These are phyloP conservation scores for Colletotrichum liriopes DNA, from an alignment of 2,329 filamentous ascomycete species.

Conservation along the genomic window DNA sequence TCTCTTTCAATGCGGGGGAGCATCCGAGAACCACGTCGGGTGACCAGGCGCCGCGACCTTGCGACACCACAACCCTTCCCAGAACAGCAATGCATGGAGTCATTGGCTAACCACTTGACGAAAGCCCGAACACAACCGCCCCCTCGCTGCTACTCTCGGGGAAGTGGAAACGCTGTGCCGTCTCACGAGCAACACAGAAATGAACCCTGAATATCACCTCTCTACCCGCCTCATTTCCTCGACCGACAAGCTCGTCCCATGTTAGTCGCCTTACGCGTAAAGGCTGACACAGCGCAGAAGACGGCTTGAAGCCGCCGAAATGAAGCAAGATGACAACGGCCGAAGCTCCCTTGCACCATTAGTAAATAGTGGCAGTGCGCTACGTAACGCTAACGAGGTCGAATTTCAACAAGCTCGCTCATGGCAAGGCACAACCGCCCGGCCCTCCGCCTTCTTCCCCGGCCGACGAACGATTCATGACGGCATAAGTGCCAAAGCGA, in stretches of 20 bases:
- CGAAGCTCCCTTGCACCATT: not conserved
- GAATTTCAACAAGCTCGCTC: slow-evolving; percentile 14
- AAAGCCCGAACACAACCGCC: slow-evolving; percentile 26
- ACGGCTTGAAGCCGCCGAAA: not conserved
- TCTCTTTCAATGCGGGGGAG: slow-evolving; percentile 40
- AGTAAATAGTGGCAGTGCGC: slow-evolving; percentile 27
- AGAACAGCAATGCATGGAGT: slow-evolving; percentile 5
- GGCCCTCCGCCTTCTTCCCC: slow-evolving; percentile 21
- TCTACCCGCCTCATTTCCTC: slow-evolving; percentile 18
- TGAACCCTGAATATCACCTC: not conserved
- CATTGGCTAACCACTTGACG: slow-evolving; percentile 30
- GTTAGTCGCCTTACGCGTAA: slow-evolving; percentile 3
- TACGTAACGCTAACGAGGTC: slow-evolving; percentile 17
- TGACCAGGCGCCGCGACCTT: slow-evolving; percentile 38
- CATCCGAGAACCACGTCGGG: slow-evolving; percentile 42
- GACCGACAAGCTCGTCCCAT: slow-evolving; percentile 26
- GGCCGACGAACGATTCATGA: slow-evolving; percentile 8
- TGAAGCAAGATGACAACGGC: slow-evolving; percentile 6
- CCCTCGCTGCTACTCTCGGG: slow-evolving; percentile 17
- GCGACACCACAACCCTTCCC: slow-evolving; percentile 32
- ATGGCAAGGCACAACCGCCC: not conserved
- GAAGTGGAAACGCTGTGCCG: slow-evolving; percentile 23
- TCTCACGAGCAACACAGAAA: slow-evolving; percentile 15
- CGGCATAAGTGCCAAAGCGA: slow-evolving; percentile 1
- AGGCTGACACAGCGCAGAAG: slow-evolving; percentile 10